Evolutionary conservation across 2,329 filamentous ascomycete genomes (phyloP).

Genomic region (Dactylonectria macrodidyma): DNA sequence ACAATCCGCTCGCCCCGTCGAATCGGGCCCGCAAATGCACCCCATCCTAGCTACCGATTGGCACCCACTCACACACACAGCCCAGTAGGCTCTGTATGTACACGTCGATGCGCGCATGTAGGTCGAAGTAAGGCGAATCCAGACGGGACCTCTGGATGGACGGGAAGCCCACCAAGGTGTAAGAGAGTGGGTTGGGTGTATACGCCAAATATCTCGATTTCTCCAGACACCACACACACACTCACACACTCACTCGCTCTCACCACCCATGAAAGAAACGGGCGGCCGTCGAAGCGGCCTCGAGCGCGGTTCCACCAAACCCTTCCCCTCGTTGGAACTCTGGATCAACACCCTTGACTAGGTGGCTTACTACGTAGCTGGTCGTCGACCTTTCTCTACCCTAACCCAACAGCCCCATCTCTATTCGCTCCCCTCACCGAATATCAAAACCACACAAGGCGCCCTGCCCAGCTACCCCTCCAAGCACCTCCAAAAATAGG

Average conservation of each 20-base stretch:
- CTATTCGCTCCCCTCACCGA: slow-evolving; percentile 44
- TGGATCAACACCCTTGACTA: slow-evolving; percentile 26
- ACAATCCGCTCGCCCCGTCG: slow-evolving; percentile 47
- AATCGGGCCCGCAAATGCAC: slow-evolving; percentile 47
- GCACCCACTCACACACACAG: slow-evolving; percentile 41
- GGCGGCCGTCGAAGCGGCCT: slow-evolving; percentile 25
- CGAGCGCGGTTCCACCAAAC: slow-evolving; percentile 37
- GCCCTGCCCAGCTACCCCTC: slow-evolving; percentile 38
- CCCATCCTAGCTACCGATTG: slow-evolving; percentile 48
- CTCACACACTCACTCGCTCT: too few species aligned
- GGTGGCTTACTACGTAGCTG: slow-evolving; percentile 3
- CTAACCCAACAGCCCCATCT: slow-evolving; percentile 36
- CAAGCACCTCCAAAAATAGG: slow-evolving; percentile 38
- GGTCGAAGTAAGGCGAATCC: slow-evolving; percentile 22
- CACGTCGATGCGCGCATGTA: slow-evolving; percentile 43
- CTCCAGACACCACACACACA: slow-evolving; percentile 11
- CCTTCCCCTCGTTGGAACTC: slow-evolving; percentile 27
- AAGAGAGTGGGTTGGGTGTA: slow-evolving; percentile 37
- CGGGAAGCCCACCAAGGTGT: slow-evolving; percentile 33
- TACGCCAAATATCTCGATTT: slow-evolving; percentile 23
- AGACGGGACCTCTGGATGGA: slow-evolving; percentile 19
- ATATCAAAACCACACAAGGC: slow-evolving; percentile 35
- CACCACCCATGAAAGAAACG: slow-evolving; percentile 29
- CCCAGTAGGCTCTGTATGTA: slow-evolving; percentile 32
- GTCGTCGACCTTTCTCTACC: slow-evolving; percentile 37